Percentiles rank a stretch among this genome's conserved stretches.
Evolutionary conservation across 176 grass and related monocot species (phyloP).

Genomic region (Luzula sylvatica): DNA sequence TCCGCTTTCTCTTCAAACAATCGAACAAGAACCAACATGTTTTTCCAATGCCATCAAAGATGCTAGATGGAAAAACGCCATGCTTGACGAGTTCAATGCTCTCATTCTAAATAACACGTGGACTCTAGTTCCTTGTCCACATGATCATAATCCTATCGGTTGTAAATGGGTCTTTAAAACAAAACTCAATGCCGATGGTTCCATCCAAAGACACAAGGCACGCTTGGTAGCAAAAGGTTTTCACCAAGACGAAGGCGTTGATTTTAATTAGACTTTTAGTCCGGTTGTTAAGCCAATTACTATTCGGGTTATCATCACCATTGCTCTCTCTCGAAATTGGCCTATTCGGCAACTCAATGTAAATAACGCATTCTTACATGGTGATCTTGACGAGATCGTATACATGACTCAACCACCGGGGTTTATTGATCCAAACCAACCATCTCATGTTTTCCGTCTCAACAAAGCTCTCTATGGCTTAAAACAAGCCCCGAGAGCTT

Average conservation of each 20-base stretch:
- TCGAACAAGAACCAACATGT: neutral
- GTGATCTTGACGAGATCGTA: neutral
- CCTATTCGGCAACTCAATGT: neutral
- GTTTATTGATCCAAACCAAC: neutral
- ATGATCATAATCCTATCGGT: neutral
- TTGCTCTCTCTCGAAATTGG: neutral
- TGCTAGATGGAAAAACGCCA: neutral
- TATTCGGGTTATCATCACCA: neutral
- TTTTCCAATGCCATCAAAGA: neutral
- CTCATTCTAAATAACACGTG: neutral
- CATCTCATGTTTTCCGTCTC: neutral
- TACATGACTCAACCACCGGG: neutral
- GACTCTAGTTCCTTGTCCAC: neutral
- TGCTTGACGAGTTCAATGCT: neutral
- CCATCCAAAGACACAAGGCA: neutral
- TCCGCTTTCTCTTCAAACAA: neutral
- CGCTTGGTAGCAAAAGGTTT: neutral
- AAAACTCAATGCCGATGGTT: neutral
- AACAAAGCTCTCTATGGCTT: neutral
- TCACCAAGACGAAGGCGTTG: too few relatives aligned
- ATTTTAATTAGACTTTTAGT: neutral
- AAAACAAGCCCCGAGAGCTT: neutral
- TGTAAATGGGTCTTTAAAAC: neutral
- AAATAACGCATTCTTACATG: neutral
- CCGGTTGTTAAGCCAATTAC: neutral